These are phyloP conservation scores for Dunaliella primolecta DNA, from an alignment of 139 green algal genomes.

Conservation along the genomic window DNA sequence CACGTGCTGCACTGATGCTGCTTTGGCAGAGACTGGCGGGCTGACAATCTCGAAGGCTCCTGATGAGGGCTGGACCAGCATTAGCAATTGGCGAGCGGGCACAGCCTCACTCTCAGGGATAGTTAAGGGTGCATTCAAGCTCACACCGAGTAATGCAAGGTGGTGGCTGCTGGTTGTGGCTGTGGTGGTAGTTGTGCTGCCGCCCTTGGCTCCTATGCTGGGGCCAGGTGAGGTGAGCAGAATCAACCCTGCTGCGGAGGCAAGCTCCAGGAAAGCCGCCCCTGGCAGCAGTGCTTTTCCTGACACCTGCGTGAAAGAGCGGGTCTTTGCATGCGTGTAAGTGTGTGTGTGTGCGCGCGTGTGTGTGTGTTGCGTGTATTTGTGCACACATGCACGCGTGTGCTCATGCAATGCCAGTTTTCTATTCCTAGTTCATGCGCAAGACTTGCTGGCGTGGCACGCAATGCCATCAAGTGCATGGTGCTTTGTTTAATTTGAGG, in stretches of 20 bases:
- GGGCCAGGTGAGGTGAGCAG: background rate
- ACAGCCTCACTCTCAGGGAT: background rate
- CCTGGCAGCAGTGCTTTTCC: conserved; percentile 55
- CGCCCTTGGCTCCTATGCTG: background rate
- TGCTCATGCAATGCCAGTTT: too few relatives aligned
- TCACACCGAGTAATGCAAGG: background rate
- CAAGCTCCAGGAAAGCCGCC: conserved; percentile 62
- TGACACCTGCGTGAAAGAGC: conserved; percentile 4
- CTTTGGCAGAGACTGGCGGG: background rate
- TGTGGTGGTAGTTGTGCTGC: background rate
- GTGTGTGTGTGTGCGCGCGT: background rate
- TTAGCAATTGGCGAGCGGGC: background rate
- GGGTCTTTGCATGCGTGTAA: background rate
- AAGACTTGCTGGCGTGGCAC: too few relatives aligned
- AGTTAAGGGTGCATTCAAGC: background rate
- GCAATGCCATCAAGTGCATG: too few relatives aligned
- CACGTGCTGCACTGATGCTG: background rate
- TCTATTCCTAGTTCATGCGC: too few relatives aligned
- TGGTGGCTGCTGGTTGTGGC: background rate
- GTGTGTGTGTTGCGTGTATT: background rate
- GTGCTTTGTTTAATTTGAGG: too few relatives aligned
- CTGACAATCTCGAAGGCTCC: background rate
- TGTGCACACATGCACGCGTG: background rate
- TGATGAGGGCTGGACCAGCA: background rate
- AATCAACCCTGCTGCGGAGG: conserved; percentile 24